Evolutionary conservation across 176 grass and related monocot genomes (phyloP), one percentile per base, ranked within the genome.

Genomic region (Avena sativa): DNA sequence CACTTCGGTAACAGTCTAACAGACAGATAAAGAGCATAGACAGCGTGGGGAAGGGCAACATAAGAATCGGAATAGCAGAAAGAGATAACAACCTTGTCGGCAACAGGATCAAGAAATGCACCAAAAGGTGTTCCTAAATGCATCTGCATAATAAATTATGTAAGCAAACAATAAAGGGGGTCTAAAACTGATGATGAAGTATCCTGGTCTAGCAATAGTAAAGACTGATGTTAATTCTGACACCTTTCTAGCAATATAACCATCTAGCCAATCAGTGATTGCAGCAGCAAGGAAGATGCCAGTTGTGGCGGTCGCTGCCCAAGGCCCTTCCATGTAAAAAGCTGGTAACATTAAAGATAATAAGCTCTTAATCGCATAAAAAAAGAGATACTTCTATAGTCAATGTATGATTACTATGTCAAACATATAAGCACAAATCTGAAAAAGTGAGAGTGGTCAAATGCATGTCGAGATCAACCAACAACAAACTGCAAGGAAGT

Each of bases 91-190:
- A 99, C 97, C 97, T 99, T 99, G 86, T 99, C 97, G 50, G 97
- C 97, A 40, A 99, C 97, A 79, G 97, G 97, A 91, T 99, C 97
- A 62, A 99, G 92, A 97, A 99, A 99, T 89, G 97, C 97, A 86
- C 97, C 97, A 86, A 99, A 99, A 76, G 94, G 89, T 69, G 97
- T 96, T 68, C 97, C 94, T 81, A 99, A 87, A 52, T 87, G 88
- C 97, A 97, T 99, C 97, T 99, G 86, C 65, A 76, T 76, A 85
- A 25, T 61, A 76, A 75, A 76, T 40, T 30, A 57, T 47, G 79
- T 88, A 52, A 74, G 79, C 38, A 62, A 85, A 67, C n/a, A 28
- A 49, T 67, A 71, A 77, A 67, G 50, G 30, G 40, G 73, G 36
- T 50, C 28, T 0, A 12, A 87, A 71, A 64, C 60, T 5, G 8